phyloP scores from a whole-genome alignment of 2,329 filamentous ascomycete species.

The Sclerotinia nivalis region DNA sequence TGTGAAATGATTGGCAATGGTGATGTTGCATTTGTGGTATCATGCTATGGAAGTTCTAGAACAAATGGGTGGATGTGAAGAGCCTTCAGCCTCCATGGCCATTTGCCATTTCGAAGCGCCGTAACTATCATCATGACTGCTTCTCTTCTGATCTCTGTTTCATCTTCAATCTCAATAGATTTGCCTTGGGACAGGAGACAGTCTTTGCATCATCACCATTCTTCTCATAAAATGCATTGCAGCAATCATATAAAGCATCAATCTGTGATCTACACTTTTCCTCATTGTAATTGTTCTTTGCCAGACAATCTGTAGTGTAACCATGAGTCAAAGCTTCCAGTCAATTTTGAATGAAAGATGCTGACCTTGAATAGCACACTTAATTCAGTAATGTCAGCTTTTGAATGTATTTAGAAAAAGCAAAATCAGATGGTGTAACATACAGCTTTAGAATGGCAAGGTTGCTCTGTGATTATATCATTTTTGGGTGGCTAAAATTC shows the following conservation, averaged over 20 bases:
- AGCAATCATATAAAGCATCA: conserved; percentile 90
- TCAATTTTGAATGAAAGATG: neutral
- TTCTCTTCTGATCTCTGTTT: conserved; percentile 56
- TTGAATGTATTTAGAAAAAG: neutral
- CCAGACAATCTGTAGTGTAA: conserved; percentile 68
- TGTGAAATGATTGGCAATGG: neutral
- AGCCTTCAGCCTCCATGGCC: neutral
- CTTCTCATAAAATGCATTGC: conserved; percentile 80
- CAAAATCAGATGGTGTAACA: conserved; percentile 42
- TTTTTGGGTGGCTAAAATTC: conserved; percentile 56
- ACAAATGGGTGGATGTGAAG: neutral
- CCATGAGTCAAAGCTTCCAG: conserved; percentile 14
- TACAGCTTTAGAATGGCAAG: conserved; percentile 84
- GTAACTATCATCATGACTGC: neutral
- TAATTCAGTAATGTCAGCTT: conserved; percentile 12
- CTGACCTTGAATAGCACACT: conserved; percentile 90
- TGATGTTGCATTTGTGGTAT: neutral
- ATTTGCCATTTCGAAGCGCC: neutral
- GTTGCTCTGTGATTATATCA: conserved; percentile 60
- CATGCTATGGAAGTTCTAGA: neutral
- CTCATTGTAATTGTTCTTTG: conserved; percentile 82
- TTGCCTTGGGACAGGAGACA: conserved; percentile 82
- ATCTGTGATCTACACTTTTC: conserved; percentile 76
- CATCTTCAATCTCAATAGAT: conserved; percentile 79
- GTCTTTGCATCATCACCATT: conserved; percentile 75